Percentiles rank a stretch among this genome's conserved stretches.
phyloP scores from a whole-genome alignment of 192 early-diverging fungal genomes.

The Glomus cerebriforme region DNA sequence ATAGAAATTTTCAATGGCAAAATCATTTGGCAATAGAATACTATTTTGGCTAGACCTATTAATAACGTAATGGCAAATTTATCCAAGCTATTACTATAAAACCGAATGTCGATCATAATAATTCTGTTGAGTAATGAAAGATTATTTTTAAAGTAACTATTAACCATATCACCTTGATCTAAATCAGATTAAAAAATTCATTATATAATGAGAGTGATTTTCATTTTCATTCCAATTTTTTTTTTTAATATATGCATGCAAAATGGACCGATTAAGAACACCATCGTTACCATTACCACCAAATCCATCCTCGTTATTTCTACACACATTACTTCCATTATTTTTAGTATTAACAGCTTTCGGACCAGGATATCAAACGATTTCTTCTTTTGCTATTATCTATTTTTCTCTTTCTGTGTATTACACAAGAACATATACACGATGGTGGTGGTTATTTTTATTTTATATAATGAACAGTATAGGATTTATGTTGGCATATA shows the following conservation, averaged over 20 bases:
- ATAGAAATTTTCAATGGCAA: no score
- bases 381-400: not conserved
- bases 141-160: no score
- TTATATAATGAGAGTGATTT: no score
- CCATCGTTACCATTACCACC: not conserved
- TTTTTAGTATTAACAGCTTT: not conserved
- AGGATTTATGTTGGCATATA: not conserved
- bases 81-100: no score
- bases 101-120: no score
- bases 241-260: not conserved
- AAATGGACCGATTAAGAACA: not conserved
- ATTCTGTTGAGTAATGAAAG: no score
- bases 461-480: conserved; percentile 2
- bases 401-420: conserved; percentile 7
- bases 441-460: conserved; percentile 8
- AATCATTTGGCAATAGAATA: no score
- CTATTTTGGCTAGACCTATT: no score
- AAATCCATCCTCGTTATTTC: not conserved
- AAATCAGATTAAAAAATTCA: no score
- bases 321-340: not conserved
- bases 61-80: no score
- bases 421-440: not conserved
- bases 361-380: conserved; percentile 14
- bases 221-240: no score
- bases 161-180: no score